Evolutionary conservation across 768 basidiomycete genomes (phyloP).

Genomic region (Macrolepiota albuminosa): DNA sequence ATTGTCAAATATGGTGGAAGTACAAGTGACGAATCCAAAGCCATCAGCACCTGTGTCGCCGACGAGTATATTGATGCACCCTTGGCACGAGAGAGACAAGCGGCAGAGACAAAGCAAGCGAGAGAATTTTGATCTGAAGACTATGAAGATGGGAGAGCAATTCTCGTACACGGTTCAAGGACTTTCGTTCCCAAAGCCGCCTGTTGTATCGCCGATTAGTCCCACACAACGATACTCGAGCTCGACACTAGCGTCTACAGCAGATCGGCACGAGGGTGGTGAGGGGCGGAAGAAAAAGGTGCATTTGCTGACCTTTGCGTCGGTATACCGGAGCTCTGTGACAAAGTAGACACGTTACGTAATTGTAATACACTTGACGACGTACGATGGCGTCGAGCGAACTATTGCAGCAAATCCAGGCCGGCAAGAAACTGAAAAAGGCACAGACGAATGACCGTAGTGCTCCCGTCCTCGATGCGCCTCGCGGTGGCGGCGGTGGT

Average conservation of each 20-base stretch:
- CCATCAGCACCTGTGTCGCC: neutral
- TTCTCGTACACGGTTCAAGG: constrained; percentile 6
- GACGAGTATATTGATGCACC: constrained; percentile 11
- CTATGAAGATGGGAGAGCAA: neutral
- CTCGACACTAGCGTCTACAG: constrained; percentile 10
- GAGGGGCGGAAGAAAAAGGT: neutral
- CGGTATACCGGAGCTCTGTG: constrained; percentile 3
- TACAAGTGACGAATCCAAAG: neutral
- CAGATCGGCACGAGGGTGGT: constrained; percentile 1
- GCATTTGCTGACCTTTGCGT: constrained; percentile 10
- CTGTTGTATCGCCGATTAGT: constrained; percentile 2
- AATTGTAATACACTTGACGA: constrained; percentile 3
- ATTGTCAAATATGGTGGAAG: neutral
- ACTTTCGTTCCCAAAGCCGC: constrained; percentile 11
- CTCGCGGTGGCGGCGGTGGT: constrained; percentile 35
- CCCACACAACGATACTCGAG: constrained; percentile 8
- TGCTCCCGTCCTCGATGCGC: constrained; percentile 50
- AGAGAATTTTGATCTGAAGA: neutral
- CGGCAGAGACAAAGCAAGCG: neutral
- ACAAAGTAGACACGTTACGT: constrained; percentile 5
- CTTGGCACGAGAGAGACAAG: constrained; percentile 11
- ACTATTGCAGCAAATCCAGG: constrained; percentile 76
- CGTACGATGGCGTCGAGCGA: constrained; percentile 58
- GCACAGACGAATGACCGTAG: constrained; percentile 80
- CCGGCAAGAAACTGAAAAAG: constrained; percentile 80